Base-by-base conservation (phyloP, 1,139 yeast genomes). In the Yarrowia galli region DNA sequence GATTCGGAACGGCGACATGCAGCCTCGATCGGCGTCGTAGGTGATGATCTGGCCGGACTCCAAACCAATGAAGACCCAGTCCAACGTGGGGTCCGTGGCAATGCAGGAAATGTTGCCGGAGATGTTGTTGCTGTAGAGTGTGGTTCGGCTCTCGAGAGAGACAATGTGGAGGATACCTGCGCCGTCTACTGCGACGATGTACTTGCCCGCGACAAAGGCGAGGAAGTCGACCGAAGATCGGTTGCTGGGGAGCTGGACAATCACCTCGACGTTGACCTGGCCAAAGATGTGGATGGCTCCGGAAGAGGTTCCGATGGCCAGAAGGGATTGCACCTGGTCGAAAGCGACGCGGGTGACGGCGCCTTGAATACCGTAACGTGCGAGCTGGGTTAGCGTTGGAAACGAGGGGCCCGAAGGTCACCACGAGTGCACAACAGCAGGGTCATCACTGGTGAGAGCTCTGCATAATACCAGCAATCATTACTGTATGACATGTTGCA, bases 311-410 rank as follows among this genome's bases (percentile, higher is more conserved):
- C 96, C 89, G 0, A 92, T 80, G 0, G 98, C 98, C 72, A 92
- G 78, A 54, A 95, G 82, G 65, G 96, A 87, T 75, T 95, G 99
- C 0, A 91, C 88, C 1, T 97, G 97, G 76, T 95, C 98, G 77
- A 83, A 91, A 0, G 96, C 96, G 54, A 88, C 78, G 0, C 91
- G 87, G 32, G 85, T 79, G 3, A 91, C 84, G 20, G 78, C 80
- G 2, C 92, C 91, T 25, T 81, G 77, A 56, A 88, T 74, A 2
- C 93, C 93, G 73, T 84, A 86, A 36, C 83, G 76, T 42, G 82
- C 82, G 65, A 84, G 73, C 78, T 83, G 48, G 23, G 45, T 32
- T 61, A 61, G 66, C 10, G 32, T 5, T 8, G 40, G 40, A 2
- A 49, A 25, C 25, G 54, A 49, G 40, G 2, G 38, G 54, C 54